phyloP scores from a whole-genome alignment of 129 eudicot genomes.

The Scalesia atractyloides region DNA sequence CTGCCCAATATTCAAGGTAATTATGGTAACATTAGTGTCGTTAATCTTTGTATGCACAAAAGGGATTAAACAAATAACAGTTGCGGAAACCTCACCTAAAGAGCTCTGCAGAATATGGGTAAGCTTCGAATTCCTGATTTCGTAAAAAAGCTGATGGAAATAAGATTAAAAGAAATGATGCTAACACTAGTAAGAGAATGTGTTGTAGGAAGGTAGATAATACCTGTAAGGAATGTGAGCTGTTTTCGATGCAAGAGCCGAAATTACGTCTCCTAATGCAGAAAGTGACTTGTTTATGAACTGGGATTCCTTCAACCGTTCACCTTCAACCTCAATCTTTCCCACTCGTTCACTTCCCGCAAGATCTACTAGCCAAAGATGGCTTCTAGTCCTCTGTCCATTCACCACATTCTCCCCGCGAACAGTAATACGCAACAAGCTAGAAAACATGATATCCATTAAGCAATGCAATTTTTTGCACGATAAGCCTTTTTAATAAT shows the following conservation, averaged over 20 bases:
- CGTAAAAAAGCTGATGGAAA: slow-evolving; percentile 9
- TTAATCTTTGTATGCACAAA: not conserved
- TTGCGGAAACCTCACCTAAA: slow-evolving; percentile 51
- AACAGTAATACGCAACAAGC: slow-evolving; percentile 91
- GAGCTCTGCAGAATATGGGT: slow-evolving; percentile 98
- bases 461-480: not conserved
- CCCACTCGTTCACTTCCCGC: slow-evolving; percentile 99
- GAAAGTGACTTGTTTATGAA: slow-evolving; percentile 91
- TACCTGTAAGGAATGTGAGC: slow-evolving; percentile 94
- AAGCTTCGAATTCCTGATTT: slow-evolving; percentile 92
- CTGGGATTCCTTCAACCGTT: slow-evolving; percentile 88
- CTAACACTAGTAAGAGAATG: not conserved
- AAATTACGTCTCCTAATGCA: slow-evolving; percentile 92
- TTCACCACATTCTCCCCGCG: slow-evolving; percentile 67
- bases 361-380: slow-evolving; percentile 94
- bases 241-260: slow-evolving; percentile 94
- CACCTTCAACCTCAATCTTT: slow-evolving; percentile 92
- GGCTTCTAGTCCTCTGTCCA: slow-evolving; percentile 84
- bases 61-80: slow-evolving; percentile 5
- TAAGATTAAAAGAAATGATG: slow-evolving; percentile 12
- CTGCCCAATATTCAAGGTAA: slow-evolving; percentile 36
- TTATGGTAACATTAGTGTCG: not conserved
- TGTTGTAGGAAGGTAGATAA: not conserved
- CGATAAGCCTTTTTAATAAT: not conserved
- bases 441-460: slow-evolving; percentile 29